Evolutionary conservation across 768 basidiomycete genomes (phyloP).

Genomic region (Suillus paluster): DNA sequence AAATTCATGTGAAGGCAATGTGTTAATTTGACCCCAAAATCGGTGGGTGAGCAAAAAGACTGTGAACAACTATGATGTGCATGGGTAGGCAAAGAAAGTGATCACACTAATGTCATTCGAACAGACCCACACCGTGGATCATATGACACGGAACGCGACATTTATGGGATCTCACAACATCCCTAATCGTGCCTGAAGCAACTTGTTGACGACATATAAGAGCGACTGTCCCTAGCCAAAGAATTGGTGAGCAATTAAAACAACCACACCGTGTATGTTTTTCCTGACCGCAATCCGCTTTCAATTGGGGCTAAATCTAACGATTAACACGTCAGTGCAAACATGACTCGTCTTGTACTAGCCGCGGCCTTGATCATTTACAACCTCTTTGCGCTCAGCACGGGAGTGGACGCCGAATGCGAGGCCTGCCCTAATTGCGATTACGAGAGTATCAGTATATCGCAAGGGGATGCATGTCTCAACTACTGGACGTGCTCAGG

Average conservation of each 20-base stretch:
- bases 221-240: not conserved
- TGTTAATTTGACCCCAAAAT: not conserved
- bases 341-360: not conserved
- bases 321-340: not conserved
- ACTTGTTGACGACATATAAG: not conserved
- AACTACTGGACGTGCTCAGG: conserved; percentile 5
- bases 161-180: not conserved
- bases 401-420: not conserved
- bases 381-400: not conserved
- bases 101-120: not conserved
- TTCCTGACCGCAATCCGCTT: not conserved
- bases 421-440: conserved; percentile 4
- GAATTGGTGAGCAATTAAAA: not conserved
- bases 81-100: not conserved
- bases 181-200: not conserved
- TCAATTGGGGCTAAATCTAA: not conserved
- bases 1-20: not conserved
- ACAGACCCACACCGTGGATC: not conserved
- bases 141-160: not conserved
- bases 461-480: conserved; percentile 1
- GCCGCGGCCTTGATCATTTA: not conserved
- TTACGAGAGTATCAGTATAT: not conserved
- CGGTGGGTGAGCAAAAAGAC: not conserved
- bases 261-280: not conserved
- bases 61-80: not conserved